Conservation (phyloP, 306 rosid species). For the Trichosanthes cucumerina region DNA sequence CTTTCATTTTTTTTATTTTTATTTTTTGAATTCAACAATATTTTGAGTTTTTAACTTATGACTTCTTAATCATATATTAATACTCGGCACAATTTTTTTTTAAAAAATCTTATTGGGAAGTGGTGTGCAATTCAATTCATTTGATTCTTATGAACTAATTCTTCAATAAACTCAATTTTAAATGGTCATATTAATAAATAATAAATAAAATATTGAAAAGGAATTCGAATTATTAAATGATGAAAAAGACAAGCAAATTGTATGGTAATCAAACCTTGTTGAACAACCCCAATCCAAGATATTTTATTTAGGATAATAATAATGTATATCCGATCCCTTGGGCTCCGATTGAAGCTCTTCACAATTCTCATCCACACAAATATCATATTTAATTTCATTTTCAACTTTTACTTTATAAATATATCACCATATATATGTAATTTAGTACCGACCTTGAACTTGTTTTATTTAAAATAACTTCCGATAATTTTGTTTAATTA, state of each 20-base stretch:
- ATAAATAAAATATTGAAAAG: not conserved
- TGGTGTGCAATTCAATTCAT: not conserved
- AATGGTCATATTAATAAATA: not conserved
- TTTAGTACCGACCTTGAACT: not conserved
- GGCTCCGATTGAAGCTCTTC: not conserved
- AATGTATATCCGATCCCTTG: not conserved
- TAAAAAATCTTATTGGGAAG: not conserved
- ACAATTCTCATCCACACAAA: slow-evolving; percentile 3
- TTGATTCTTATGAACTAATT: not conserved
- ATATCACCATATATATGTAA: not conserved
- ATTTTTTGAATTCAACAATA: no score
- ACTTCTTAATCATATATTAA: no score
- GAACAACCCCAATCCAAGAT: slow-evolving; percentile 7
- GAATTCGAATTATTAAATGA: not conserved
- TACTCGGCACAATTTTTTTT: no score
- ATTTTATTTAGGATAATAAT: not conserved
- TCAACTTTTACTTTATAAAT: not conserved
- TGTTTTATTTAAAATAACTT: not conserved
- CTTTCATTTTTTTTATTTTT: not conserved
- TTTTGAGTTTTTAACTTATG: no score
- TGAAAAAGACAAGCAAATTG: slow-evolving; percentile 5
- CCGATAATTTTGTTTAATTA: not conserved
- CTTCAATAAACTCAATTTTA: not conserved
- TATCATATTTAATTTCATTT: not conserved
- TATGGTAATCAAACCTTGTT: not conserved